Evolutionary conservation across 192 early-diverging fungal species (phyloP), one percentile per base, ranked within the genome.

Genomic region (Pilaira anomala): DNA sequence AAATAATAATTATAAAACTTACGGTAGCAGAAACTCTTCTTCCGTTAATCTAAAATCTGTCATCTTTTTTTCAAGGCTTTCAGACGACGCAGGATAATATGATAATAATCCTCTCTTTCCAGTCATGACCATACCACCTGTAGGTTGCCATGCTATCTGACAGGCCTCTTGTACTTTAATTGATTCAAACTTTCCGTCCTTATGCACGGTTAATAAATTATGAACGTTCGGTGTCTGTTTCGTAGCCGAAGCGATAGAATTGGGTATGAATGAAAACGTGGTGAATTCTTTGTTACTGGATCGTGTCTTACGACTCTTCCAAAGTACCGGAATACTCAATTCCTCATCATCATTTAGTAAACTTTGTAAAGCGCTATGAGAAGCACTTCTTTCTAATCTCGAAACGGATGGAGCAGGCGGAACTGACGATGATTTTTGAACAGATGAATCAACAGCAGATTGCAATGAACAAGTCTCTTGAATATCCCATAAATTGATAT

Each of bases 401-500:
- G 54, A 11, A 21, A 26, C n/a, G n/a, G 33, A 36, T 56, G 33
- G 12, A 39, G 24, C 16, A 1, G 54, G 54, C 16, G 6, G 36
- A 16, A 42, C 13, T 7, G 54, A 36, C 6, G 33, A 13, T 1
- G 5, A 19, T 14, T 58, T 58, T 58, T 58, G 21, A 13, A 58
- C 56, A 16, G 40, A 19, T 1, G 56, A 58, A n/a, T 58, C 18
- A 7, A 58, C 11, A 5, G 56, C 60, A 48, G 36, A 56, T 11
- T 52, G 48, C 11, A 51, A 58, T 12, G 59, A 55, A n/a, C 59
- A 18, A 16, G 65, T 82, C 59, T 89, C 86, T 67, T 88, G 83
- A 53, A 89, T 83, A 60, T 90, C 79, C 81, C 85, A 90, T 3
- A 90, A 56, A 45, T 80, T 77, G 29, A 90, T 48, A 42, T 63